Conservation (phyloP, 2,329 filamentous ascomycete genomes). For the Talaromyces amestolkiae region DNA sequence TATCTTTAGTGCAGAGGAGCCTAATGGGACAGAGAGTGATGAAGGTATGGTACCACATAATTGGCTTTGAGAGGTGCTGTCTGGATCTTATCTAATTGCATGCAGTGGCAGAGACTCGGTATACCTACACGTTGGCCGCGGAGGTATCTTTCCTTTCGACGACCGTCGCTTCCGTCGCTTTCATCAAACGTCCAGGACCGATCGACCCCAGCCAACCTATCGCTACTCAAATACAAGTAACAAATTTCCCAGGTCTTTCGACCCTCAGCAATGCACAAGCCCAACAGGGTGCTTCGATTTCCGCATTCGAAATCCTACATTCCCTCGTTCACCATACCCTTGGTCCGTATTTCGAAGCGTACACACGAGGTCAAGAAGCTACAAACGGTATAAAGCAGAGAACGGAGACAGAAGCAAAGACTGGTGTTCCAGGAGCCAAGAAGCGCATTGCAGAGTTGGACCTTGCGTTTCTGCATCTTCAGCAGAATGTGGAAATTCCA, state of each 20-base stretch:
- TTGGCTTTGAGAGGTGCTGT: not conserved
- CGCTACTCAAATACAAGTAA: constrained; percentile 84
- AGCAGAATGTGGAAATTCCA: constrained; percentile 97
- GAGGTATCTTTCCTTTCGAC: constrained; percentile 73
- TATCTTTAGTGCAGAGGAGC: constrained; percentile 54
- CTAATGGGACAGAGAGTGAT: constrained; percentile 37
- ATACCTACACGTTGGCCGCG: constrained; percentile 75
- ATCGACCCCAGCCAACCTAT: constrained; percentile 82
- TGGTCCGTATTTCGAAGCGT: constrained; percentile 95
- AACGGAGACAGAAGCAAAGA: constrained; percentile 84
- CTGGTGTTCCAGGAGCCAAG: constrained; percentile 93
- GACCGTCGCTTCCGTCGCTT: constrained; percentile 81
- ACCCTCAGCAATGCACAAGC: constrained; percentile 64
- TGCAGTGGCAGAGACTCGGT: constrained; percentile 43
- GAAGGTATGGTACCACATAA: constrained; percentile 37
- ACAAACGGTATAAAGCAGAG: constrained; percentile 66
- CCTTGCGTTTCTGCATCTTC: constrained; percentile 82
- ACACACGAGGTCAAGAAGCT: constrained; percentile 76
- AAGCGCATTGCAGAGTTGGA: constrained; percentile 95
- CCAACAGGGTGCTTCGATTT: constrained; percentile 69
- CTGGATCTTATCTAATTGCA: not conserved
- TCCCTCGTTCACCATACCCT: constrained; percentile 87
- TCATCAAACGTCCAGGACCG: constrained; percentile 84
- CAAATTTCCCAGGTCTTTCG: constrained; percentile 82
- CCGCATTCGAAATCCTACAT: constrained; percentile 89